Conservation (phyloP, 179 eudicot species). For the Silene coronaria region DNA sequence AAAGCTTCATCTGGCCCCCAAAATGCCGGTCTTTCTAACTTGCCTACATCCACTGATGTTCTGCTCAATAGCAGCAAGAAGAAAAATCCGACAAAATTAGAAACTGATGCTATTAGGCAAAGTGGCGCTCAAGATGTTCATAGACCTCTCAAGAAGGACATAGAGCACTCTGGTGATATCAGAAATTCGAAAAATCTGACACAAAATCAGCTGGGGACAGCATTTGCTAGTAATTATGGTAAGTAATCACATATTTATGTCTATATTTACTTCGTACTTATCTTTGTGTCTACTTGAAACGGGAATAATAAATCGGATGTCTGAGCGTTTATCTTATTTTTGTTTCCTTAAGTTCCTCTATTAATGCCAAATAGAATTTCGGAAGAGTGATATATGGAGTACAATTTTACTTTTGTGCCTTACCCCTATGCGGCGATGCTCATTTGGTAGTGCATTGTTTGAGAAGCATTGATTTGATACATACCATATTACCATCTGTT, state of each 20-base stretch:
- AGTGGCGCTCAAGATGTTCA: constrained; percentile 24
- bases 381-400: not conserved
- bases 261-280: constrained; percentile 14
- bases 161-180: constrained; percentile 17
- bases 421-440: not conserved
- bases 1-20: constrained; percentile 18
- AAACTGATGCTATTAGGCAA: constrained; percentile 15
- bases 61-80: constrained; percentile 20
- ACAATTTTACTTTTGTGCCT: not conserved
- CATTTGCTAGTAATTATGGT: constrained; percentile 19
- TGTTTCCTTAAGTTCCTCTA: not conserved
- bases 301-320: not conserved
- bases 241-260: constrained; percentile 1
- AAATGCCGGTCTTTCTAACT: constrained; percentile 14
- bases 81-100: constrained; percentile 21
- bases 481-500: not conserved
- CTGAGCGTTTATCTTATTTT: not conserved
- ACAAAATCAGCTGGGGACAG: constrained; percentile 16
- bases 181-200: constrained; percentile 26
- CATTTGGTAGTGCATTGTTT: not conserved
- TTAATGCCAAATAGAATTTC: not conserved
- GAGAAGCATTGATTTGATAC: not conserved
- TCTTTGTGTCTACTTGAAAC: constrained; percentile 7
- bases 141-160: constrained; percentile 23
- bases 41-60: constrained; percentile 5